Evolutionary conservation across 805 yeast species (phyloP), one percentile per base, ranked within the genome.

Genomic region (Metschnikowia aberdeeniae): DNA sequence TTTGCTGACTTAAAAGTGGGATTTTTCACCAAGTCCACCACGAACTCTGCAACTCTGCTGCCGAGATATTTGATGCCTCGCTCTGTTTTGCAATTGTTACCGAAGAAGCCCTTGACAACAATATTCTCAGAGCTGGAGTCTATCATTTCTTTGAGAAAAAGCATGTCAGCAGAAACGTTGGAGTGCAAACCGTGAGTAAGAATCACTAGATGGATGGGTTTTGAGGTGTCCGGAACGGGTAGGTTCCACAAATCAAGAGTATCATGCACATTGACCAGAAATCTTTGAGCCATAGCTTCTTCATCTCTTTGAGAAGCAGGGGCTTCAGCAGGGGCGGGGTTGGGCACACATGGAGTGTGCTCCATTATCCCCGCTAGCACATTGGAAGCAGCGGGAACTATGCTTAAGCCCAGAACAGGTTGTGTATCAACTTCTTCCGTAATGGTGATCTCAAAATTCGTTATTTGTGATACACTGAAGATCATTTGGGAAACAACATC

Each of bases 161-260:
- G 73, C 95, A 93, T 80, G 63, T 93, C 99, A 9, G 96, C 89
- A 1, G 93, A 83, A 4, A 83, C 77, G 57, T 90, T 93, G 1
- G 97, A 87, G 58, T 89, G 95, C 22, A 93, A 75, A 0, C 99
- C 99, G 62, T 93, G 99, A 0, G 97, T 89, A 10, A 90, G 54
- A 4, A 93, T 72, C 3, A 92, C 93, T 45, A 93, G 68, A 68
- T 93, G 99, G 11, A 83, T 77, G 0, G 95, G 93, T 46, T 66
- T 62, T 0, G 73, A 67, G 9, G 66, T 45, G 45, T 57, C 46
- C 2, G 75, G 78, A 0, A 67, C 47, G 0, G 95, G 93, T 32
- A 73, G 59, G 60, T 80, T 77, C 97, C 98, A 93, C 28, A 92
- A 59, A 43, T 81, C 84, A 3, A 73, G 53, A 0, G 96, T 86